A percentile compares a stretch with the other conserved stretches of the same genome.
These are phyloP conservation scores for Globisporangium camurandrum DNA, from an alignment of 352 stramenopile genomes.

Conservation along the genomic window DNA sequence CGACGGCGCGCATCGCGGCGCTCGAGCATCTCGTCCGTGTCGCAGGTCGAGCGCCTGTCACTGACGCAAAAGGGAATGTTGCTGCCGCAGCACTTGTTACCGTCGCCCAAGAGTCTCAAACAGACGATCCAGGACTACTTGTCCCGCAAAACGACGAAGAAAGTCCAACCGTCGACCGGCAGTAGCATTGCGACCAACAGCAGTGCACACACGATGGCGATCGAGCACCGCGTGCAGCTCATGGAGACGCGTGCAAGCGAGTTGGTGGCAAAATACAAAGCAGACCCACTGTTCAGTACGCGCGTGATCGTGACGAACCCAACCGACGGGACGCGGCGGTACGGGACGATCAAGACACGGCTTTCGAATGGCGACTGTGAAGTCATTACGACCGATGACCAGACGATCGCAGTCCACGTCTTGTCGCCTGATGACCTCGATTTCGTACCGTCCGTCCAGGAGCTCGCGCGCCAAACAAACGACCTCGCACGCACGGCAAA, in stretches of 20 bases:
- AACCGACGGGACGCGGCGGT: conserved; percentile 30
- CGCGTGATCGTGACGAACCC: conserved; percentile 43
- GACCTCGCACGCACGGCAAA: conserved; percentile 36
- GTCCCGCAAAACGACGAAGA: conserved; percentile 55
- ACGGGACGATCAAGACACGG: conserved; percentile 49
- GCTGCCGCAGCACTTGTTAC: conserved; percentile 24
- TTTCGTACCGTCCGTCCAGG: conserved; percentile 46
- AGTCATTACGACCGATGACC: conserved; percentile 50
- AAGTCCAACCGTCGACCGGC: conserved; percentile 39
- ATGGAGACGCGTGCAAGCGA: conserved; percentile 25
- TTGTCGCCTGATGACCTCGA: conserved; percentile 33
- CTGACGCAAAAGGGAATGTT: conserved; percentile 37
- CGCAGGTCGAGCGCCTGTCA: conserved; percentile 51
- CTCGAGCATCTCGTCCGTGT: conserved; percentile 58
- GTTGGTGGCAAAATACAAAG: conserved; percentile 5
- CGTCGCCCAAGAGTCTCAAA: conserved; percentile 48
- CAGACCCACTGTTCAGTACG: conserved; percentile 15
- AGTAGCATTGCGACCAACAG: conserved; percentile 3
- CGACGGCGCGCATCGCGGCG: conserved; percentile 27
- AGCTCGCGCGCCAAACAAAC: conserved; percentile 43
- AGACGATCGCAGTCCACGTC: conserved; percentile 52
- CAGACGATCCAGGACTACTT: conserved; percentile 59
- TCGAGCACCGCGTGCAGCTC: conserved; percentile 20
- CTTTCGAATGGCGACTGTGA: conserved; percentile 39
- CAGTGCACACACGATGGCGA: conserved; percentile 11